Percentiles rank a stretch among this genome's conserved stretches.
Conservation (phyloP, 2,329 filamentous ascomycete genomes). For the Fusarium haematococcum region DNA sequence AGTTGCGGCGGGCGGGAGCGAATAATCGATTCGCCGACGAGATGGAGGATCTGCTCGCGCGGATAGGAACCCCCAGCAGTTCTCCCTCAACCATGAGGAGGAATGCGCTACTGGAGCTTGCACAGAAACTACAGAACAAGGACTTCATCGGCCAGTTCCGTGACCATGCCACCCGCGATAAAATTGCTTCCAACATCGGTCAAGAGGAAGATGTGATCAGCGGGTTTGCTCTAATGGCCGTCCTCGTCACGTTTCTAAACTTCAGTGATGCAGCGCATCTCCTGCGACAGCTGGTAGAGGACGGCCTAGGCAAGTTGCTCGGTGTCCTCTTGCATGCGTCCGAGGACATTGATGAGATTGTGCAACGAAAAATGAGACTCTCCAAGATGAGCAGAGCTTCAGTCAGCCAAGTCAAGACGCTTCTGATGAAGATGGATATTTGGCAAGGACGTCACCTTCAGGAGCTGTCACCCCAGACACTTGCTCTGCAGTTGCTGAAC, state of each 20-base stretch:
- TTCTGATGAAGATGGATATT: conserved; percentile 64
- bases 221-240: conserved; percentile 72
- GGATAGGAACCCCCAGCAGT: conserved; percentile 64
- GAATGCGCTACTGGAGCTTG: conserved; percentile 70
- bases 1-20: conserved; percentile 73
- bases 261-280: conserved; percentile 71
- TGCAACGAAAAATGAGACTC: conserved; percentile 74
- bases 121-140: conserved; percentile 70
- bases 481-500: conserved; percentile 74
- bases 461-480: conserved; percentile 69
- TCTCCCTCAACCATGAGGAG: conserved; percentile 65
- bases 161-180: conserved; percentile 77
- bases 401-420: conserved; percentile 65
- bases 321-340: conserved; percentile 63
- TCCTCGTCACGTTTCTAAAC: conserved; percentile 71
- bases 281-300: conserved; percentile 66
- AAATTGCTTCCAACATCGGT: conserved; percentile 72
- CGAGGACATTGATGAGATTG: conserved; percentile 69
- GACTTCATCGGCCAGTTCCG: conserved; percentile 77
- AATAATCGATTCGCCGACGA: conserved; percentile 75
- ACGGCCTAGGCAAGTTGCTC: conserved; percentile 67
- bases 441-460: conserved; percentile 69
- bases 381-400: conserved; percentile 72
- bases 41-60: conserved; percentile 72
- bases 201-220: conserved; percentile 70